These are phyloP conservation scores for Plasmodium coatneyi DNA, from an alignment of 169 alveolate genomes.

Conservation along the genomic window DNA sequence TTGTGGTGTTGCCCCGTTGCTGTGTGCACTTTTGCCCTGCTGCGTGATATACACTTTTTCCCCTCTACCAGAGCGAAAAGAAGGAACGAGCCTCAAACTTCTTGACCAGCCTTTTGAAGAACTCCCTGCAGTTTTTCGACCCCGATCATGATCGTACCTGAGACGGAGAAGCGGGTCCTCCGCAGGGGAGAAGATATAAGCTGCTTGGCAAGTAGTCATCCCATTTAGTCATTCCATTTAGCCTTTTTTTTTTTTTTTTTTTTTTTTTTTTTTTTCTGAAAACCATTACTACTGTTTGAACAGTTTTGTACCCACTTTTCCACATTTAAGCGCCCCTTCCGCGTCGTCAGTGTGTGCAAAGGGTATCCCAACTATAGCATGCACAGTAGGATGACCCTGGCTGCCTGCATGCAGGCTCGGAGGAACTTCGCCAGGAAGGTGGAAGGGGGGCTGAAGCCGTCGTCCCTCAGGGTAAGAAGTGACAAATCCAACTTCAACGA, in stretches of 20 bases:
- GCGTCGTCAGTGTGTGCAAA: background rate
- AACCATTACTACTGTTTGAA: background rate
- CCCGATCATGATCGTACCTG: background rate
- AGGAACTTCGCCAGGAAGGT: slow-evolving; percentile 10
- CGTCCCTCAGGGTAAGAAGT: slow-evolving; percentile 29
- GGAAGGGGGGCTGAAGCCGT: slow-evolving; percentile 35
- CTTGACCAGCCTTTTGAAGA: background rate
- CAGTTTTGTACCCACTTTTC: background rate
- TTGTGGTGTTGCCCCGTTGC: background rate
- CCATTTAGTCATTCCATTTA: background rate
- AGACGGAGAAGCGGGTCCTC: background rate
- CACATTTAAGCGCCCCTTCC: background rate
- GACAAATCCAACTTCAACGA: slow-evolving; percentile 56
- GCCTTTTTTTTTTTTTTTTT: background rate
- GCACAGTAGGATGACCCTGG: background rate
- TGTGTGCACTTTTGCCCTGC: background rate
- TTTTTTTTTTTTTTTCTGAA: background rate
- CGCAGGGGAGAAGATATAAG: background rate
- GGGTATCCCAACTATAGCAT: background rate
- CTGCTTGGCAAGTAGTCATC: background rate
- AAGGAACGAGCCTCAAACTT: slow-evolving; percentile 6
- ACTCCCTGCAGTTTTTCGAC: slow-evolving; percentile 16
- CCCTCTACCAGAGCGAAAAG: slow-evolving; percentile 11
- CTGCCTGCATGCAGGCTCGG: background rate
- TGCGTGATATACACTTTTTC: background rate